A percentile compares a stretch with the other conserved stretches of the same genome.
Conservation (phyloP, 768 basidiomycete genomes). For the Lanmaoa pseudosensibilis region DNA sequence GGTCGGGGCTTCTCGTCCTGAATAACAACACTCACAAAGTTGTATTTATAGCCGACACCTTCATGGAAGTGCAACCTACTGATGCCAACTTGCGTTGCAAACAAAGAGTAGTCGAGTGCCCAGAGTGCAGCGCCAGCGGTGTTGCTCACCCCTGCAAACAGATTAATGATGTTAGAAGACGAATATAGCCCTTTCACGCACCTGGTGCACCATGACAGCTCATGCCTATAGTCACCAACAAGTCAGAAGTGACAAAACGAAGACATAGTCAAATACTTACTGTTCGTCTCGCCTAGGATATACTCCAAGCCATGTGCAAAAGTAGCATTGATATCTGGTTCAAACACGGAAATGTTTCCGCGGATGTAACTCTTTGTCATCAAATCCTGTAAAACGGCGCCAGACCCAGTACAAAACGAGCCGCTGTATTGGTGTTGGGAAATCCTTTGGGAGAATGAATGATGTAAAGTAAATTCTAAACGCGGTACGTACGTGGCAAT, state of each 20-base stretch:
- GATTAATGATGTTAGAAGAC: neutral
- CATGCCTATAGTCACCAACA: slow-evolving; percentile 18
- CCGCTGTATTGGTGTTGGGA: slow-evolving; percentile 54
- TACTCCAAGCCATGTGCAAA: slow-evolving; percentile 49
- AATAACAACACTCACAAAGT: slow-evolving; percentile 40
- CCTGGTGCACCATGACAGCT: slow-evolving; percentile 41
- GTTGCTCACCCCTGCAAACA: slow-evolving; percentile 55
- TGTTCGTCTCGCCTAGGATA: slow-evolving; percentile 64
- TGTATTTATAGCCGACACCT: slow-evolving; percentile 72
- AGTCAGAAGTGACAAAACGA: neutral
- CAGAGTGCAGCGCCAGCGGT: slow-evolving; percentile 71
- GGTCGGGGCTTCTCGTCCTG: neutral
- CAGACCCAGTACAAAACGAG: slow-evolving; percentile 57
- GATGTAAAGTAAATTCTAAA: neutral
- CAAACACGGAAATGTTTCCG: slow-evolving; percentile 53
- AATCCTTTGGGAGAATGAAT: slow-evolving; percentile 25
- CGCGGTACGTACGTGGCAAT: slow-evolving; percentile 50
- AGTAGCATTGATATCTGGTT: slow-evolving; percentile 54
- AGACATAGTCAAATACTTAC: slow-evolving; percentile 38
- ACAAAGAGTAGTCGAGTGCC: slow-evolving; percentile 65
- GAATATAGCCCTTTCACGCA: neutral
- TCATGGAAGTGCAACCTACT: slow-evolving; percentile 61
- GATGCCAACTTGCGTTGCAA: slow-evolving; percentile 55
- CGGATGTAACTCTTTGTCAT: slow-evolving; percentile 63
- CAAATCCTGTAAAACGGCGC: slow-evolving; percentile 56